phyloP scores from a whole-genome alignment of 768 basidiomycete species.

The Mycena sanguinolenta region DNA sequence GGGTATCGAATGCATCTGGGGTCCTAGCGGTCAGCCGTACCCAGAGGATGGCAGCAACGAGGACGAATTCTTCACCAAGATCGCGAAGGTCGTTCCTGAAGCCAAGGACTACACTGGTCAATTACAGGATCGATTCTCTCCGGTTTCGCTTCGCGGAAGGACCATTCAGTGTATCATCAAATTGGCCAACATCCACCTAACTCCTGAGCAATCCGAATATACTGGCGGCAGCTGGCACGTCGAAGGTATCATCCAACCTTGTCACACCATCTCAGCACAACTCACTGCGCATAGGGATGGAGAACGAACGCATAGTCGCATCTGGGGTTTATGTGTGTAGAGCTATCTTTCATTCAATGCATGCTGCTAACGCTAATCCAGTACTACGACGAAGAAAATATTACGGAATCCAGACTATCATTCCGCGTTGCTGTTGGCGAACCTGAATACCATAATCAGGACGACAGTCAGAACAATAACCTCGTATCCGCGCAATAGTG shows the following conservation, averaged over 20 bases:
- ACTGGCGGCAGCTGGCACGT: conserved; percentile 41
- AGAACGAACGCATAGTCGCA: conserved; percentile 38
- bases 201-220: conserved; percentile 37
- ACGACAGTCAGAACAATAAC: conserved; percentile 26
- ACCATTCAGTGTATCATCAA: conserved; percentile 40
- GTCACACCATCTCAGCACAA: not conserved
- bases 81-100: conserved; percentile 9
- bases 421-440: conserved; percentile 34
- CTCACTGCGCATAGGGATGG: conserved; percentile 27
- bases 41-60: conserved; percentile 31
- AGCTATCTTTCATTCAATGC: not conserved
- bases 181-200: conserved; percentile 39
- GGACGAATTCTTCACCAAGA: conserved; percentile 11
- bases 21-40: conserved; percentile 10
- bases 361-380: not conserved
- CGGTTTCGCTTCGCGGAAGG: conserved; percentile 28
- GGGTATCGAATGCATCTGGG: conserved; percentile 26
- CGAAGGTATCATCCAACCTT: conserved; percentile 29
- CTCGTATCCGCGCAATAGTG: not conserved
- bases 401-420: conserved; percentile 27
- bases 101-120: conserved; percentile 23
- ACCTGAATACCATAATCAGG: conserved; percentile 30
- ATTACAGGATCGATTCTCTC: conserved; percentile 9
- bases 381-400: conserved; percentile 40
- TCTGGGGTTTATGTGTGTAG: conserved; percentile 36